Conservation (phyloP, 148 eudicot genomes). For the Simmondsia chinensis region DNA sequence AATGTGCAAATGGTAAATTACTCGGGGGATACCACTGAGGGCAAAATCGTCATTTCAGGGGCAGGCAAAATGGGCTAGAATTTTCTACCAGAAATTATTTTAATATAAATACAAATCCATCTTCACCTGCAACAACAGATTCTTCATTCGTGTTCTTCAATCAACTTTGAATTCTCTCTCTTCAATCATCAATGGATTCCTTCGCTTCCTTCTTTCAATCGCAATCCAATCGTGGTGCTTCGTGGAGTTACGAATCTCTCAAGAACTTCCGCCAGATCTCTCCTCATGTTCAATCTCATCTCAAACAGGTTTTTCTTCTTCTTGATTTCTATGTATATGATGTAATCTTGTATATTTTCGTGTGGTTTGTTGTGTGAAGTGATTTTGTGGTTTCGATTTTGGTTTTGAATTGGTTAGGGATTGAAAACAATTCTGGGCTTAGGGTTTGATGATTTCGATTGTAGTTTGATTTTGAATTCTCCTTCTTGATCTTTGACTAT, state of each 20-base stretch:
- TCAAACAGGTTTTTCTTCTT: constrained; percentile 52
- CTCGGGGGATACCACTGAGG: too few relatives aligned
- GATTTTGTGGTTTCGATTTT: neutral
- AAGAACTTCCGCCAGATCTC: constrained; percentile 80
- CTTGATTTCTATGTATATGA: neutral
- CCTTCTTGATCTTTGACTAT: neutral
- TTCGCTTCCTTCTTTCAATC: constrained; percentile 60
- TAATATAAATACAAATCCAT: too few relatives aligned
- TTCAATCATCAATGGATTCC: constrained; percentile 39
- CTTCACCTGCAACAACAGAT: too few relatives aligned
- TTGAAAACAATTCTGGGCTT: neutral
- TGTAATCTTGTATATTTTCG: neutral
- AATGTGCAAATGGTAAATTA: too few relatives aligned
- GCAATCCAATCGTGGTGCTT: constrained; percentile 25
- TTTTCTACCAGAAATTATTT: too few relatives aligned
- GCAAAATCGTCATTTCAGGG: too few relatives aligned
- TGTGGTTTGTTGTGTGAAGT: neutral
- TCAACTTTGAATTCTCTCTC: neutral
- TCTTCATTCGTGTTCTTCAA: neutral
- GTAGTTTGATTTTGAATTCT: neutral
- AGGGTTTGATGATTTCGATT: neutral
- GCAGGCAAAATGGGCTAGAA: too few relatives aligned
- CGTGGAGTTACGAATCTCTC: constrained; percentile 62
- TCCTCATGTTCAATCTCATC: constrained; percentile 73
- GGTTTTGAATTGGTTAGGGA: neutral